These are phyloP conservation scores for Tetrahymena malaccensis DNA, from an alignment of 73 alveolate genomes.

Conservation along the genomic window DNA sequence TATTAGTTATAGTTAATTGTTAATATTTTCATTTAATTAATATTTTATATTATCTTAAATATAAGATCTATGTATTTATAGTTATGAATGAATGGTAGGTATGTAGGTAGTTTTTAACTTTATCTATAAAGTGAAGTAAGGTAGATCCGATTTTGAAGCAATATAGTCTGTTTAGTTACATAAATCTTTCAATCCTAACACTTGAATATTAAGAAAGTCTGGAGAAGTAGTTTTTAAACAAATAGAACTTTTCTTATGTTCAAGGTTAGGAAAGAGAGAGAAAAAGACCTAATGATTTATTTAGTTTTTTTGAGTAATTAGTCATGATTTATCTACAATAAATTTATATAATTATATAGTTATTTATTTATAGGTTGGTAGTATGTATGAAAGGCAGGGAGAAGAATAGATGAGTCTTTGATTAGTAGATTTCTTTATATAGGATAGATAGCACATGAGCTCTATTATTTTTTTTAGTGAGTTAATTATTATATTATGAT, in stretches of 20 bases:
- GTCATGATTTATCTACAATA: not conserved
- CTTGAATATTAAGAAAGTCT: not conserved
- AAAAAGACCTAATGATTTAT: not conserved
- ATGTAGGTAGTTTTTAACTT: not conserved
- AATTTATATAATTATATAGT: not conserved
- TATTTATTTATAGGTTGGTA: not conserved
- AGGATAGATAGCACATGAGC: not conserved
- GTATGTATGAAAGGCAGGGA: not conserved
- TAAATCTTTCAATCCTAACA: not conserved
- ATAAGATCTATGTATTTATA: not conserved
- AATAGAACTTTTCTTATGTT: not conserved
- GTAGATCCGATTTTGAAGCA: not conserved
- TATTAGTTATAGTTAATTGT: not conserved
- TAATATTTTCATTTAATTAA: not conserved
- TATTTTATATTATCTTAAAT: not conserved
- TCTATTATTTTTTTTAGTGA: not conserved
- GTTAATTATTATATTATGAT: not conserved
- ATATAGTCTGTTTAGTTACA: not conserved
- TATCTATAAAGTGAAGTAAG: not conserved
- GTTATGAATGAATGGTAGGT: not conserved
- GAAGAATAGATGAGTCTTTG: not conserved
- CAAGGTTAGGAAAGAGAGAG: not conserved
- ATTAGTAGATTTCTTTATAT: too few relatives aligned
- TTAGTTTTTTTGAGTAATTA: too few relatives aligned
- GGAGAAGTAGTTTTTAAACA: not conserved